Percentiles rank a stretch among this genome's conserved stretches.
phyloP scores from a whole-genome alignment of 169 alveolate species.

The Blepharisma undulans region DNA sequence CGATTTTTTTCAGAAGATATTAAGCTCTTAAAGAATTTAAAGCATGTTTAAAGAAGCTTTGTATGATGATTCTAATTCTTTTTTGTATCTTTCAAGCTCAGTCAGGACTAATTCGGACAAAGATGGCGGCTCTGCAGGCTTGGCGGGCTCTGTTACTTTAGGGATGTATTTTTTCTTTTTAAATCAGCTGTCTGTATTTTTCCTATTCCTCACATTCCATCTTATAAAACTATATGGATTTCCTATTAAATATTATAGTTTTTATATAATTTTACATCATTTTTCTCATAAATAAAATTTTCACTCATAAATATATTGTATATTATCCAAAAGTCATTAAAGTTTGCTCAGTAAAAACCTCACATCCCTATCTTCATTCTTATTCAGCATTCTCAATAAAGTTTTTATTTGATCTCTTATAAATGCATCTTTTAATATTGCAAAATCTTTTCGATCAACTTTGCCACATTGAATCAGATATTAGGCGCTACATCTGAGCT shows the following conservation, averaged over 20 bases:
- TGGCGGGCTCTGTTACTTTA: neutral
- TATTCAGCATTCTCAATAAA: neutral
- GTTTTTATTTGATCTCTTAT: conserved; percentile 3
- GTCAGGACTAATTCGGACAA: neutral
- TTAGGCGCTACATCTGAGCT: conserved; percentile 21
- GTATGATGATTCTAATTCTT: neutral
- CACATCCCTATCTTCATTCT: conserved; percentile 39
- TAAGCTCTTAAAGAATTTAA: neutral
- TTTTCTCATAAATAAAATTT: too few species aligned
- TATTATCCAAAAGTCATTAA: neutral
- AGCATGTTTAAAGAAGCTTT: neutral
- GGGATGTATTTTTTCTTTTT: neutral
- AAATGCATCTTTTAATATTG: neutral
- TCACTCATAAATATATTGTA: too few species aligned
- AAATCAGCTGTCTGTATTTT: neutral
- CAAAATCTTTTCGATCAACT: neutral
- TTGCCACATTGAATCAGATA: conserved; percentile 17
- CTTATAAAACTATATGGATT: neutral
- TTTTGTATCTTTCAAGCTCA: neutral
- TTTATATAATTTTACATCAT: too few species aligned
- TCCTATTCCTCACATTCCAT: neutral
- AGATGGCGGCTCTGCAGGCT: neutral
- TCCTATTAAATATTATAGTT: neutral
- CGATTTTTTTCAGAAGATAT: neutral
- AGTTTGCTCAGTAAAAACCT: conserved; percentile 34